Base-by-base conservation (phyloP, 1,284 basidiomycete species). In the Laetiporus sulphureus region DNA sequence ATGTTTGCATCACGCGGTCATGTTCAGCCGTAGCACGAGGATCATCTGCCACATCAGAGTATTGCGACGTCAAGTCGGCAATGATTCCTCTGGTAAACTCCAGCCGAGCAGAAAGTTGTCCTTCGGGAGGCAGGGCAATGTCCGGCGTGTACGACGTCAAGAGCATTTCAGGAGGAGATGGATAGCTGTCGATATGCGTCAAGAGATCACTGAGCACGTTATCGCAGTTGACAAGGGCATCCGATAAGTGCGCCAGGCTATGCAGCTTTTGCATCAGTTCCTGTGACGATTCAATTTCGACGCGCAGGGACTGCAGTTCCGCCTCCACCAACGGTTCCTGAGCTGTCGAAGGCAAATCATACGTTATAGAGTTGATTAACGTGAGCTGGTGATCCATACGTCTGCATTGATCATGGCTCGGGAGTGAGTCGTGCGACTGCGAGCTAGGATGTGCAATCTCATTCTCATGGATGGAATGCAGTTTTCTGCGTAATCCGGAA, bases 161-260 rank as follows among this genome's bases (percentile, higher is more conserved):
- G 22, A 81, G 59, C 6, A 68, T 57, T 24, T 67, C 51, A 4
- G 83, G 80, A 19, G 67, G 54, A 13, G 72, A 67, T 11, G 84
- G 82, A 54, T 77, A 85, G 51, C 79, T 82, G 58, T 91, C 88
- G 42, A 90, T 72, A 52, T 89, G 84, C 53, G 90, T 84, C 38
- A 91, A 63, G 6, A 91, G 67, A 55, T 90, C 84, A 53, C 88
- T 91, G 30, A 91, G 66, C 15, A 79, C 75, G n/a, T 69, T 64
- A 55, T 91, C 89, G 50, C 84, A 88, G 13, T 60, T 58, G 20
- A 67, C 65, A 8, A 83, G 58, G 21, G 66, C 57, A 20, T 68
- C 60, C 2, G 68, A 61, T 40, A 90, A 64, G 15, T 66, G 62
- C 4, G 71, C 72, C 21, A 91, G 65, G 31, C 62, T 63, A 43